Percentiles rank a stretch among this genome's conserved stretches.
Evolutionary conservation across 1,284 basidiomycete species (phyloP).

Genomic region (Flammula alnicola): DNA sequence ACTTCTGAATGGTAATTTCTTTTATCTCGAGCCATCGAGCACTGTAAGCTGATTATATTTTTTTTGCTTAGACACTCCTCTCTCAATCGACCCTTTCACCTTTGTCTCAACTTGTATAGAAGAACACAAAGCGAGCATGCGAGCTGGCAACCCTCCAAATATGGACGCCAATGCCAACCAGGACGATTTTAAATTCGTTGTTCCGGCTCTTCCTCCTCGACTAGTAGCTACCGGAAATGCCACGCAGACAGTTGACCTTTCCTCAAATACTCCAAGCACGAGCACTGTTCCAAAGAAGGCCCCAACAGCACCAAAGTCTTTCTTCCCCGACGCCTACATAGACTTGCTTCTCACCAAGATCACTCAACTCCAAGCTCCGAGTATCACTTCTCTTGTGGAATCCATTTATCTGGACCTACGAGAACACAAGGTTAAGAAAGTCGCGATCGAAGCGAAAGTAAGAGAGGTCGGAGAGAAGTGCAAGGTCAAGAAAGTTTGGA

Average conservation of each 20-base stretch:
- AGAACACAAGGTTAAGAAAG: slow-evolving; percentile 74
- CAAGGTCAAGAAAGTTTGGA: slow-evolving; percentile 71
- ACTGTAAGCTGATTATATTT: slow-evolving; percentile 1
- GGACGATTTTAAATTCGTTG: slow-evolving; percentile 37
- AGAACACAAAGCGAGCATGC: slow-evolving; percentile 36
- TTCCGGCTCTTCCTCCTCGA: slow-evolving; percentile 46
- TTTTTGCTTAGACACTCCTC: slow-evolving; percentile 72
- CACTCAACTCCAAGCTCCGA: slow-evolving; percentile 56
- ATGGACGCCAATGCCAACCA: slow-evolving; percentile 1
- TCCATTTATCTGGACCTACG: slow-evolving; percentile 71
- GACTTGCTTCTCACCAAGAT: slow-evolving; percentile 64
- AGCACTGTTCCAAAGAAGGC: slow-evolving; percentile 33
- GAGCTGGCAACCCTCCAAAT: slow-evolving; percentile 18
- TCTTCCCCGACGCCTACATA: slow-evolving; percentile 71
- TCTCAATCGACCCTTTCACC: slow-evolving; percentile 78
- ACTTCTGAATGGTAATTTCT: slow-evolving; percentile 74
- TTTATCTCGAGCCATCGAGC: not conserved
- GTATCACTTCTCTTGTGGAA: slow-evolving; percentile 70
- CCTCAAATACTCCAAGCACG: slow-evolving; percentile 14
- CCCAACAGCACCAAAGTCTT: slow-evolving; percentile 50
- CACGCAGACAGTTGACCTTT: slow-evolving; percentile 13
- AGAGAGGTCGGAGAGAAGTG: slow-evolving; percentile 75
- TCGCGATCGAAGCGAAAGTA: slow-evolving; percentile 79
- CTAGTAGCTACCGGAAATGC: slow-evolving; percentile 22
- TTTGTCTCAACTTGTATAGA: slow-evolving; percentile 60